These are phyloP conservation scores for Dothidotthia symphoricarpi DNA, from an alignment of 2,329 filamentous ascomycete species.

Conservation along the genomic window DNA sequence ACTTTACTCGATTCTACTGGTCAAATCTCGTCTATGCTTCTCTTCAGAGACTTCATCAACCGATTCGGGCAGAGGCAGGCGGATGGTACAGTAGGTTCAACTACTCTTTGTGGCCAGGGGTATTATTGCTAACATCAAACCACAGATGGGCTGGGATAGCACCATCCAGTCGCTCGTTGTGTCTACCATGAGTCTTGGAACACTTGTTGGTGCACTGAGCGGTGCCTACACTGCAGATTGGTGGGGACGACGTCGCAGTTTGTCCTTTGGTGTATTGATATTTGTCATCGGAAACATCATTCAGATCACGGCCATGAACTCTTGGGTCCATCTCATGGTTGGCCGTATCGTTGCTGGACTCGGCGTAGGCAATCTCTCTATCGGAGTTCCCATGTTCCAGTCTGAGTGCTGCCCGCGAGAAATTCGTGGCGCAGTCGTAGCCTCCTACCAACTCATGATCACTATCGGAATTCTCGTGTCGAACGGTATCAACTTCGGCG, in stretches of 20 bases:
- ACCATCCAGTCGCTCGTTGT: constrained; percentile 47
- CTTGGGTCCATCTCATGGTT: constrained; percentile 51
- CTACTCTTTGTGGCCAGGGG: no score
- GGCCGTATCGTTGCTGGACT: constrained; percentile 46
- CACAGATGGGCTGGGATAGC: constrained; percentile 36
- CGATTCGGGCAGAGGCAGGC: constrained; percentile 54
- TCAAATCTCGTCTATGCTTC: constrained; percentile 42
- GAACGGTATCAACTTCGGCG: constrained; percentile 42
- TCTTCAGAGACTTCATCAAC: constrained; percentile 53
- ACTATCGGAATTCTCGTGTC: constrained; percentile 44
- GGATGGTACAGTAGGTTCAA: constrained; percentile 30
- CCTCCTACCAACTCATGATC: constrained; percentile 49
- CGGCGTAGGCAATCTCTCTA: constrained; percentile 47
- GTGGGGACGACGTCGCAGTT: constrained; percentile 48
- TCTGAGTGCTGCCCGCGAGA: constrained; percentile 61
- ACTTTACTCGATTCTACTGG: no score
- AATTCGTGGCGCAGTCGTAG: constrained; percentile 64
- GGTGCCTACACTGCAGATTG: constrained; percentile 54
- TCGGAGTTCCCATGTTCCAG: constrained; percentile 67
- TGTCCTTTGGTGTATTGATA: constrained; percentile 50
- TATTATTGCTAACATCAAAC: no score
- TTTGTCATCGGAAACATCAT: constrained; percentile 47
- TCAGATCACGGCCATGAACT: constrained; percentile 43
- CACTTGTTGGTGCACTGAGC: constrained; percentile 43
- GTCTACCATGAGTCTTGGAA: constrained; percentile 41